Evolutionary conservation across 2,329 filamentous ascomycete genomes (phyloP).

Genomic region (Orbilia oligospora): DNA sequence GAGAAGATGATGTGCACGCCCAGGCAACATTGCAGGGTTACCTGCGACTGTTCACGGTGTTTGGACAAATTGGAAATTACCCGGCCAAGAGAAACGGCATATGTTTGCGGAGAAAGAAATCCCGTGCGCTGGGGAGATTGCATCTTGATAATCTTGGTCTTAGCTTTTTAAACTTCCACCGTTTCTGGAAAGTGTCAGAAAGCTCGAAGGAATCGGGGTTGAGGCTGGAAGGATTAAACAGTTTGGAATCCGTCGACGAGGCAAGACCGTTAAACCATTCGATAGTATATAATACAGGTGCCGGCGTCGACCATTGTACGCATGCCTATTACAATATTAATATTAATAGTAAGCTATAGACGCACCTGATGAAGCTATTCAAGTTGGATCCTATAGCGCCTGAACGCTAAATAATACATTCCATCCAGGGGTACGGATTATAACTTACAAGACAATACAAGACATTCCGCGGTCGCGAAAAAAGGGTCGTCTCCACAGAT

Average conservation of each 20-base stretch:
- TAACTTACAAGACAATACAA: slow-evolving; percentile 18
- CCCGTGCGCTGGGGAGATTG: slow-evolving; percentile 26
- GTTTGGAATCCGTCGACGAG: not conserved
- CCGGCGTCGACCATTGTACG: not conserved
- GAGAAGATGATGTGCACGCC: slow-evolving; percentile 18
- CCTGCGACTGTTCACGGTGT: slow-evolving; percentile 18
- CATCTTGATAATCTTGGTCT: slow-evolving; percentile 7
- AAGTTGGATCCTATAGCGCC: slow-evolving; percentile 6
- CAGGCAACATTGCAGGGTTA: slow-evolving; percentile 29
- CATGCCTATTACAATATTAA: not conserved
- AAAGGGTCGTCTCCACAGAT: slow-evolving; percentile 29
- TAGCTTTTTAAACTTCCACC: not conserved
- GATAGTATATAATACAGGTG: not conserved
- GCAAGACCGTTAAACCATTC: not conserved
- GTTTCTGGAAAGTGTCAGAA: not conserved
- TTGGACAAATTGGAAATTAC: slow-evolving; percentile 14
- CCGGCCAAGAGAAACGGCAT: slow-evolving; percentile 21
- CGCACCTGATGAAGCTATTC: slow-evolving; percentile 8
- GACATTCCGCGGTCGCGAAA: slow-evolving; percentile 8
- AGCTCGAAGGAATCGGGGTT: not conserved
- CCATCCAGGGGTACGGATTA: slow-evolving; percentile 19
- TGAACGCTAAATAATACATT: not conserved
- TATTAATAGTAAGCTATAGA: slow-evolving; percentile 18
- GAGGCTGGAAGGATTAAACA: not conserved
- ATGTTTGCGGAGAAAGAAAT: slow-evolving; percentile 17